These are phyloP conservation scores for Cladosporium phlei DNA, from an alignment of 2,329 filamentous ascomycete genomes.

Conservation along the genomic window DNA sequence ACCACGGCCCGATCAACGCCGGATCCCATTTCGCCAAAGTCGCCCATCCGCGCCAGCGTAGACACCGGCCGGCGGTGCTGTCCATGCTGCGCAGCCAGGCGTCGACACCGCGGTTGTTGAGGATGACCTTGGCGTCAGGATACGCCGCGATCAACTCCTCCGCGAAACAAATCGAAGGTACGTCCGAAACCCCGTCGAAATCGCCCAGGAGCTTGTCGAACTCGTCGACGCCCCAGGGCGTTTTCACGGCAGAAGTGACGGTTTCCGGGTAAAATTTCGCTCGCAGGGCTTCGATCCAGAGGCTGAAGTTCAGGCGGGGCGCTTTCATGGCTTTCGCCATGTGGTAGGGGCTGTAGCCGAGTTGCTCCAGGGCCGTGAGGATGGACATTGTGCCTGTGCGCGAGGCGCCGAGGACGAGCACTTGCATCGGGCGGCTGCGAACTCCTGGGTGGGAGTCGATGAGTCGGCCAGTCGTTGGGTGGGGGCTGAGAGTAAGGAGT, in stretches of 20 bases:
- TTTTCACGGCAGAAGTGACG: too few species aligned
- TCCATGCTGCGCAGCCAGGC: conserved; percentile 21
- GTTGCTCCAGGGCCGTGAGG: conserved; percentile 16
- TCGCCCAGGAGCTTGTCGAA: conserved; percentile 49
- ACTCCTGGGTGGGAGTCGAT: conserved; percentile 10
- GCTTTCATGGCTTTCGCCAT: conserved; percentile 19
- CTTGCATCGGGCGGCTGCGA: conserved; percentile 20
- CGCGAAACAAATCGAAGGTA: conserved; percentile 16
- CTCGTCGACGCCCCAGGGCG: conserved; percentile 18
- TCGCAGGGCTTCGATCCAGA: conserved; percentile 19
- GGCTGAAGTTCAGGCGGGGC: conserved; percentile 15
- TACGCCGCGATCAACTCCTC: conserved; percentile 21
- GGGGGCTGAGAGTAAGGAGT: conserved; percentile 14
- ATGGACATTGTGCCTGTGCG: conserved; percentile 25
- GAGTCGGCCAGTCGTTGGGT: conserved; percentile 17
- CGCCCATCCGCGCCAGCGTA: conserved; percentile 14
- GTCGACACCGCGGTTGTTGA: conserved; percentile 54
- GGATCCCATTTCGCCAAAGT: conserved; percentile 16
- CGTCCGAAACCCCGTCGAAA: conserved; percentile 38
- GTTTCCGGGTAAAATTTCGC: conserved; percentile 18
- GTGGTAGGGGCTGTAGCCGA: conserved; percentile 22
- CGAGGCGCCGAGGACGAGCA: conserved; percentile 22
- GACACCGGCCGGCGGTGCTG: conserved; percentile 11
- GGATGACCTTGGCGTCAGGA: conserved; percentile 21
- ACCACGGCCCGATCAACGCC: conserved; percentile 10